Conservation (phyloP, 2,329 filamentous ascomycete genomes). For the Aureobasidium sp. region DNA sequence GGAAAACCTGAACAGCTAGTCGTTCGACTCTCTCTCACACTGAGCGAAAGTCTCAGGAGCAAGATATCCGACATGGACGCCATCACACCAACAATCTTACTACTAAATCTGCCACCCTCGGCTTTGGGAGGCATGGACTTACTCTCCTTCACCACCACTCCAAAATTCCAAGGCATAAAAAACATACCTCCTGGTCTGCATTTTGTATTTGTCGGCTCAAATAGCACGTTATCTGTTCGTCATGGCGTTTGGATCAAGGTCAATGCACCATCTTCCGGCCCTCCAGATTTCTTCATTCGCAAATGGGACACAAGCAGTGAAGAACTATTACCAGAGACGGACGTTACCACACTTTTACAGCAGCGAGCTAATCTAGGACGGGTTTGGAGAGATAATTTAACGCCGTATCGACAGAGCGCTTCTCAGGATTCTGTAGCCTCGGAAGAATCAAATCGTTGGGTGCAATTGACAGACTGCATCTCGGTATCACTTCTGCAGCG, state of each 20-base stretch:
- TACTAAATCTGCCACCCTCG: constrained; percentile 39
- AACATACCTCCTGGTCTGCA: constrained; percentile 53
- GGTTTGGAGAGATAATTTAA: constrained; percentile 49
- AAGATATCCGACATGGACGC: background rate
- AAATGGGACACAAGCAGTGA: constrained; percentile 48
- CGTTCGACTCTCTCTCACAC: background rate
- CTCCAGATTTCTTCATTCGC: constrained; percentile 45
- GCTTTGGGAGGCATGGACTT: constrained; percentile 49
- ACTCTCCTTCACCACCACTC: constrained; percentile 56
- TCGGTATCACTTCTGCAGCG: constrained; percentile 43
- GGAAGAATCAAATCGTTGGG: constrained; percentile 47
- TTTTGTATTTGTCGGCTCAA: constrained; percentile 55
- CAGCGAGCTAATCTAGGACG: constrained; percentile 50
- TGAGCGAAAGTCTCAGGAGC: background rate
- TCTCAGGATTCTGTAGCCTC: constrained; percentile 26
- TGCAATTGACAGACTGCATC: constrained; percentile 44
- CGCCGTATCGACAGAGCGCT: constrained; percentile 41
- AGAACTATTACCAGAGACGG: constrained; percentile 37
- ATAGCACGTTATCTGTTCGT: constrained; percentile 52
- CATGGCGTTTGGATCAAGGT: constrained; percentile 56
- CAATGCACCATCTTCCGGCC: constrained; percentile 14
- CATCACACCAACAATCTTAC: constrained; percentile 27
- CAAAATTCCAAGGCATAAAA: constrained; percentile 55
- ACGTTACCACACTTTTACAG: constrained; percentile 38
- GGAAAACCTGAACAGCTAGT: background rate